Base-by-base conservation (phyloP, 805 yeast species). In the Yarrowia deformans region DNA sequence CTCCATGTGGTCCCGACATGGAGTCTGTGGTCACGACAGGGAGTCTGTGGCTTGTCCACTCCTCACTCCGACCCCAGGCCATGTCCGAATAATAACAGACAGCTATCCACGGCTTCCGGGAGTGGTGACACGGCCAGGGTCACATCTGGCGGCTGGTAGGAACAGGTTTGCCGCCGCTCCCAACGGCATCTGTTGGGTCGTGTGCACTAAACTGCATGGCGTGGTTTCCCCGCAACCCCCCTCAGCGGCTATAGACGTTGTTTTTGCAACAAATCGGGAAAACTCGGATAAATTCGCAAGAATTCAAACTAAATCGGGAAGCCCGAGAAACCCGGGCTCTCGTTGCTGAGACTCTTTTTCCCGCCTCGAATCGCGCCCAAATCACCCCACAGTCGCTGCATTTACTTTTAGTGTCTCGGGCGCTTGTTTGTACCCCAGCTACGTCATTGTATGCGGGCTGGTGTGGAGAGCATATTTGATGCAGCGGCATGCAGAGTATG, bases 151-250 rank as follows among this genome's bases (percentile, higher is more conserved):
- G 49, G 8, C 8, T 10, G 10, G 8, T 5, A 9, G 29, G 46
- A 5, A 18, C 23, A 43, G 29, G 29, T 23, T 7, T n/a, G 3
- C 19, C 19, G 2, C 42, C 32, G 42, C 29, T 34, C 56, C 58
- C 60, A 54, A 39, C 60, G 45, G 45, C 19, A 54, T 19, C 60
- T 54, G 60, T 54, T 54, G 60, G 23, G 60, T 54, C 60, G 60
- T 54, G 60, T 54, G 60, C 58, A 49, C 54, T 23, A 23, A 23
- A 2, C 4, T 23, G 29, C n/a, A 4, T 23, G 4, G 29, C 29
- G 29, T 23, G 29, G 18, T 35, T 52, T 34, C 55, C 55, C 55
- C 55, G 55, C 55, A 50, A 49, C 58, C 58, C 58, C 58, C 58
- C 58, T 6, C 58, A 52, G 58, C 58, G 58, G 58, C 58, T 52